Evolutionary conservation across 768 basidiomycete genomes (phyloP), one percentile per base, ranked within the genome.

Genomic region (Krasilnikovozyma curviuscula): DNA sequence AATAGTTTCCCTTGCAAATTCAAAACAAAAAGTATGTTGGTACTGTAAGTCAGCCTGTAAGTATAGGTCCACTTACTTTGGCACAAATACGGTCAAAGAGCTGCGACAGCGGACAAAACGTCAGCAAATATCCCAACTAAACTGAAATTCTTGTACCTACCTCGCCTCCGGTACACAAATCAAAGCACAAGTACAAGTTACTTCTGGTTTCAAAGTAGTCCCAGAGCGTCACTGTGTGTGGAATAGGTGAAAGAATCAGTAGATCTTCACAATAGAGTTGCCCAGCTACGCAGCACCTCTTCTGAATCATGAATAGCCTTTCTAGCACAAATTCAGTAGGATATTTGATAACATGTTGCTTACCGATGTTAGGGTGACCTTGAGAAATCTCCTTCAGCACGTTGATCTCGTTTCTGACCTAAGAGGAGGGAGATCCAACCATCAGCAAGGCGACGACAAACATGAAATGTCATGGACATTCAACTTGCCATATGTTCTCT

Each of bases 1-100:
- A 88, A 65, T 93, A 97, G 62, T 85, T 85, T 44, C 55, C 56
- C 37, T 41, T 23, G 30, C 25, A 4, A 23, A 24, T 16, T 31
- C 34, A 12, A 51, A 7, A 6, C 10, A 40, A 46, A 10, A 38
- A 8, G 42, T 34, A 18, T 16, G 14, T 12, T 23, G 33, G 16
- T 23, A 16, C 14, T 23, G 6, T 29, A 19, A 41, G 27, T 10
- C 7, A 35, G n/a, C 46, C 24, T 5, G 23, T 21, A 13, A 49
- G 14, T 14, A 23, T 18, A 33, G 30, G 18, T 6, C 31, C 21
- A 41, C 52, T 50, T 35, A 86, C 88, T 65, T 88, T 85, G 27
- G 86, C 85, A 60, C 91, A 97, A 69, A 98, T 97, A 42, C 91
- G 75, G 65, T 98, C 91, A 59, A 98, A 97, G n/a, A 98, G 76